A percentile compares a stretch with the other conserved stretches of the same genome.
phyloP scores from a whole-genome alignment of 768 basidiomycete genomes.

The Agaricus blazei region DNA sequence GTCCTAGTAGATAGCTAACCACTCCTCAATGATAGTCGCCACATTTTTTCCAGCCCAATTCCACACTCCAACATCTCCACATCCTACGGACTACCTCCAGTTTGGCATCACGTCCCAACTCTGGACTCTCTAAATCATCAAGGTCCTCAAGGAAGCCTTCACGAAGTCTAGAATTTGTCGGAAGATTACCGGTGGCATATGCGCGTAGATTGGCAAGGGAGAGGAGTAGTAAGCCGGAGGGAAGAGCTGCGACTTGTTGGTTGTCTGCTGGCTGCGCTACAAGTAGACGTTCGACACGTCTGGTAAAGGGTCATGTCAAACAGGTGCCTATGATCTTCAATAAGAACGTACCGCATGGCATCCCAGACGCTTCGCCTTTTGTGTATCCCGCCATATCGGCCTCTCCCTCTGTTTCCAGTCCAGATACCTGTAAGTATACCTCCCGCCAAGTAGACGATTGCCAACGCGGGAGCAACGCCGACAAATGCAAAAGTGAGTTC shows the following conservation, averaged over 20 bases:
- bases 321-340: not conserved
- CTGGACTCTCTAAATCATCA: constrained; percentile 72
- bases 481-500: constrained; percentile 96
- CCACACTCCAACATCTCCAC: constrained; percentile 81
- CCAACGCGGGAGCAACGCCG: constrained; percentile 86
- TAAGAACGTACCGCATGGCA: constrained; percentile 52
- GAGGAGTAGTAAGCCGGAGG: constrained; percentile 69
- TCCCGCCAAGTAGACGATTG: constrained; percentile 66
- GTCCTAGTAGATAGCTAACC: not conserved
- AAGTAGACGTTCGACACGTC: constrained; percentile 67
- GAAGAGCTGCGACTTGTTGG: constrained; percentile 42
- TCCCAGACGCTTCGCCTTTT: constrained; percentile 58
- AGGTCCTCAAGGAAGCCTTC: constrained; percentile 86
- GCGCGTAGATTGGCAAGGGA: constrained; percentile 62
- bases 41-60: constrained; percentile 54
- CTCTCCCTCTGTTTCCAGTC: constrained; percentile 41
- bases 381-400: constrained; percentile 53
- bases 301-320: constrained; percentile 15
- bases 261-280: constrained; percentile 19
- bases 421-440: constrained; percentile 50
- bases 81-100: constrained; percentile 75
- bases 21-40: not conserved
- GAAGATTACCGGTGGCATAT: constrained; percentile 56
- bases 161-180: constrained; percentile 53
- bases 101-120: constrained; percentile 65